phyloP scores from a whole-genome alignment of 73 alveolate genomes.

The Urostyla sp. region DNA sequence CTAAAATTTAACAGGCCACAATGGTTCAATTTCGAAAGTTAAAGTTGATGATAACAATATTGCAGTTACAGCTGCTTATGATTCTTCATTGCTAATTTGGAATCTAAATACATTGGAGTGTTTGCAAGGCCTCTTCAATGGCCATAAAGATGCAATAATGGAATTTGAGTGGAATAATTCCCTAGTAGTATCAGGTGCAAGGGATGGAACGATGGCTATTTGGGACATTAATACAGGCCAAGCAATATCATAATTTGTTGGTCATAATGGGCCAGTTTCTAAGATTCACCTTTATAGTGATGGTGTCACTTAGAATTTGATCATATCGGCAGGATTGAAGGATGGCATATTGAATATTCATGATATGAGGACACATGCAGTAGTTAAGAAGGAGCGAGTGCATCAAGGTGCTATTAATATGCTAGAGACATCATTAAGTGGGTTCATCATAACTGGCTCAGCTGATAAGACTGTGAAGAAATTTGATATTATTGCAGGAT shows the following conservation, averaged over 20 bases:
- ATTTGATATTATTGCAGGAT: constrained; percentile 86
- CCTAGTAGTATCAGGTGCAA: constrained; percentile 91
- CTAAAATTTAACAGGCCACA: constrained; percentile 83
- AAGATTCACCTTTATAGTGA: constrained; percentile 87
- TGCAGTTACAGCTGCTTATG: constrained; percentile 87
- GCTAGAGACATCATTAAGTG: constrained; percentile 71
- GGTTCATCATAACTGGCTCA: constrained; percentile 92
- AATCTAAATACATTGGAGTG: constrained; percentile 75
- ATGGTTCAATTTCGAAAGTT: constrained; percentile 82
- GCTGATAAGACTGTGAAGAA: constrained; percentile 94
- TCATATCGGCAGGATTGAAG: constrained; percentile 91
- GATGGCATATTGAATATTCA: constrained; percentile 92
- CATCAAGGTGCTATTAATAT: constrained; percentile 96
- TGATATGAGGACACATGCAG: constrained; percentile 94
- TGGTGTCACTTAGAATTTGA: constrained; percentile 89
- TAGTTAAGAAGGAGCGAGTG: constrained; percentile 78
- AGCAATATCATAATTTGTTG: constrained; percentile 63
- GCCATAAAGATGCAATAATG: constrained; percentile 95
- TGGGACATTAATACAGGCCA: constrained; percentile 94
- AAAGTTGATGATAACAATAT: constrained; percentile 77
- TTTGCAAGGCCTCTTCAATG: constrained; percentile 76
- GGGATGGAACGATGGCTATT: constrained; percentile 91
- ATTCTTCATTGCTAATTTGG: constrained; percentile 89
- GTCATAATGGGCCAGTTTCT: constrained; percentile 95
- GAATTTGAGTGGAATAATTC: constrained; percentile 96